A percentile compares a stretch with the other conserved stretches of the same genome.
Conservation (phyloP, 2,329 filamentous ascomycete species). For the Colletotrichum trifolii region DNA sequence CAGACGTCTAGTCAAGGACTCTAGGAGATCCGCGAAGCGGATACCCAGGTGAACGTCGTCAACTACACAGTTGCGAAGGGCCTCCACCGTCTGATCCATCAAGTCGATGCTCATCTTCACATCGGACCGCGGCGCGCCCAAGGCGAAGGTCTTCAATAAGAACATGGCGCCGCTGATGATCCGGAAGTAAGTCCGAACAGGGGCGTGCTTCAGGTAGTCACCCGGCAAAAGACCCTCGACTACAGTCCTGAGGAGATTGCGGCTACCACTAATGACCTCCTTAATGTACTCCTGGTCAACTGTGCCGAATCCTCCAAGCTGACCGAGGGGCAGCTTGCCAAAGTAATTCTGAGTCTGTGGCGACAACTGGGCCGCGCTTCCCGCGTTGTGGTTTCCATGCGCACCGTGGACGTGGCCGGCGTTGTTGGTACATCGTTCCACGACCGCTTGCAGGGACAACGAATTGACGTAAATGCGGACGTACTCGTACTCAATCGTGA, state of each 20-base stretch:
- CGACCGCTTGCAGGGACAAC: slow-evolving; percentile 90
- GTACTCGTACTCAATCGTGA: slow-evolving; percentile 96
- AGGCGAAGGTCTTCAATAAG: slow-evolving; percentile 83
- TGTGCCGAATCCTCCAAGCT: slow-evolving; percentile 71
- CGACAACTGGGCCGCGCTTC: slow-evolving; percentile 60
- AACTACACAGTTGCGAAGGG: slow-evolving; percentile 80
- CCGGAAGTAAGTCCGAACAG: slow-evolving; percentile 86
- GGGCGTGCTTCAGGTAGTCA: slow-evolving; percentile 83
- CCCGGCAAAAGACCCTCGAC: slow-evolving; percentile 80
- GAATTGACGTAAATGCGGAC: slow-evolving; percentile 96
- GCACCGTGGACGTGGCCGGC: slow-evolving; percentile 56
- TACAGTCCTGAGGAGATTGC: slow-evolving; percentile 80
- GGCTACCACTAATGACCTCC: slow-evolving; percentile 81
- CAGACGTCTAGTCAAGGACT: slow-evolving; percentile 79
- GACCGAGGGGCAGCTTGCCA: slow-evolving; percentile 72
- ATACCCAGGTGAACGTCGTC: slow-evolving; percentile 89
- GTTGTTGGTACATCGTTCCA: slow-evolving; percentile 89
- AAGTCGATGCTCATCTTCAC: slow-evolving; percentile 79
- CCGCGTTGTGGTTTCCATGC: slow-evolving; percentile 49
- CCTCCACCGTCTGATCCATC: slow-evolving; percentile 79
- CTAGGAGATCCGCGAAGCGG: slow-evolving; percentile 84
- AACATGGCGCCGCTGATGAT: slow-evolving; percentile 90
- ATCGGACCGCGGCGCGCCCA: slow-evolving; percentile 82
- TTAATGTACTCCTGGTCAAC: slow-evolving; percentile 79
- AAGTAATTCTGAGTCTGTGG: slow-evolving; percentile 74